Conservation (phyloP, 768 basidiomycete genomes). For the Butyriboletus loyo region DNA sequence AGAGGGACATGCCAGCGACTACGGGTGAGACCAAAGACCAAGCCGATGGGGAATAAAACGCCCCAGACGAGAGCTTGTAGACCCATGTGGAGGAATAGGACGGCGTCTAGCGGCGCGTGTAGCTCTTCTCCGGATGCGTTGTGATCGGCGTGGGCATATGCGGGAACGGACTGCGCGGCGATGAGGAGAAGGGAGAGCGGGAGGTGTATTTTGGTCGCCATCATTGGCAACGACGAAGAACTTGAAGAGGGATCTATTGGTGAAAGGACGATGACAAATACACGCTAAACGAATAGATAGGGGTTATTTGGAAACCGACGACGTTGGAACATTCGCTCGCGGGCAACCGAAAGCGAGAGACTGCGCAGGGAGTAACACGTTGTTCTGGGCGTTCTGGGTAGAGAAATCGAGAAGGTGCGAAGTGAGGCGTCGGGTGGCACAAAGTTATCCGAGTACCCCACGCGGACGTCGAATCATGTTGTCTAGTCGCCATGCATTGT, state of each 20-base stretch:
- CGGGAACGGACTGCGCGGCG: constrained; percentile 2
- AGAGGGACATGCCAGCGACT: constrained; percentile 91
- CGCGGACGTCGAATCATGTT: constrained; percentile 6
- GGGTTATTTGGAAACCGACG: too few relatives aligned
- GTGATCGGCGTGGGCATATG: constrained; percentile 57
- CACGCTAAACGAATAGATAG: neutral
- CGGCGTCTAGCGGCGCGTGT: constrained; percentile 66
- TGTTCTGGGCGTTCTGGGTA: too few relatives aligned
- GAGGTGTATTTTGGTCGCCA: neutral
- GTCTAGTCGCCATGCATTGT: neutral
- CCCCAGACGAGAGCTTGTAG: constrained; percentile 84
- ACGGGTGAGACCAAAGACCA: constrained; percentile 71
- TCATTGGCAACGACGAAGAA: neutral
- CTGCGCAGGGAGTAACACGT: too few relatives aligned
- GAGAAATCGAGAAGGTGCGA: too few relatives aligned
- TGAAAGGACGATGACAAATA: neutral
- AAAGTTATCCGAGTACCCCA: neutral
- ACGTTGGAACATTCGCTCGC: too few relatives aligned
- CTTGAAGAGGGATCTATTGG: neutral
- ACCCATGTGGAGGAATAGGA: constrained; percentile 80
- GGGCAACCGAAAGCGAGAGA: too few relatives aligned
- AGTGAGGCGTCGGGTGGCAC: too few relatives aligned
- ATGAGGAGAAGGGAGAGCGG: constrained; percentile 10
- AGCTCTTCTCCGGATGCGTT: constrained; percentile 60
- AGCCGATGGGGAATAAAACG: constrained; percentile 79